Evolutionary conservation across 768 basidiomycete species (phyloP).

Genomic region (Pisolithus marmoratus): DNA sequence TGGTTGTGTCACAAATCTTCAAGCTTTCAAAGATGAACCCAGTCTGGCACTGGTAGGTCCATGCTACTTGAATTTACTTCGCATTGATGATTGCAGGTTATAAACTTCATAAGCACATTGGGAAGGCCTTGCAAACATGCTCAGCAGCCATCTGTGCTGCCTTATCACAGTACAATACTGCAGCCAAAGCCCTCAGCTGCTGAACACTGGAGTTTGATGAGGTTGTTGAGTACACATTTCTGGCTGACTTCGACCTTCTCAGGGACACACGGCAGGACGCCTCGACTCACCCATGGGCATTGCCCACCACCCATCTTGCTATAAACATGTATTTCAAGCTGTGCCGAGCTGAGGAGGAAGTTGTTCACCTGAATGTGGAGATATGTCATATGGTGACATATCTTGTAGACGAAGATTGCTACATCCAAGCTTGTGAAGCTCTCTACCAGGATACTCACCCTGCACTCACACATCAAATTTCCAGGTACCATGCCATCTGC

Average conservation of each 20-base stretch:
- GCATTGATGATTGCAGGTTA: not conserved
- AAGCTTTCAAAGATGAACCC: conserved; percentile 19
- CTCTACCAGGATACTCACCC: too few species aligned
- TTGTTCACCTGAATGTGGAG: not conserved
- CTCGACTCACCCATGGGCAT: conserved; percentile 13
- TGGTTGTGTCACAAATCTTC: conserved; percentile 12
- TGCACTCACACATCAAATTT: too few species aligned
- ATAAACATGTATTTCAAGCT: not conserved
- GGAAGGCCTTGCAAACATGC: not conserved
- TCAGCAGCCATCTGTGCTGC: conserved; percentile 14
- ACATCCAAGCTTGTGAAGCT: too few species aligned
- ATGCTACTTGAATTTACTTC: too few species aligned
- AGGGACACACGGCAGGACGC: not conserved
- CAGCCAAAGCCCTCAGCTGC: not conserved
- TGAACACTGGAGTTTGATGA: conserved; percentile 11
- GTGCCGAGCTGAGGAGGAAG: not conserved
- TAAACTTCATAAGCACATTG: conserved; percentile 7
- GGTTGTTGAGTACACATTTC: conserved; percentile 13
- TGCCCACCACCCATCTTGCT: conserved; percentile 5
- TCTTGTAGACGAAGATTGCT: not conserved
- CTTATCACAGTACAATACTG: not conserved
- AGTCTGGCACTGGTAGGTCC: conserved; percentile 11
- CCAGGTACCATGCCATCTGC: too few species aligned
- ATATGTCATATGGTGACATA: not conserved
- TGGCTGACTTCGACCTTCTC: conserved; percentile 14